phyloP scores from a whole-genome alignment of 345 rosid species.

The Rubroshorea leprosula region DNA sequence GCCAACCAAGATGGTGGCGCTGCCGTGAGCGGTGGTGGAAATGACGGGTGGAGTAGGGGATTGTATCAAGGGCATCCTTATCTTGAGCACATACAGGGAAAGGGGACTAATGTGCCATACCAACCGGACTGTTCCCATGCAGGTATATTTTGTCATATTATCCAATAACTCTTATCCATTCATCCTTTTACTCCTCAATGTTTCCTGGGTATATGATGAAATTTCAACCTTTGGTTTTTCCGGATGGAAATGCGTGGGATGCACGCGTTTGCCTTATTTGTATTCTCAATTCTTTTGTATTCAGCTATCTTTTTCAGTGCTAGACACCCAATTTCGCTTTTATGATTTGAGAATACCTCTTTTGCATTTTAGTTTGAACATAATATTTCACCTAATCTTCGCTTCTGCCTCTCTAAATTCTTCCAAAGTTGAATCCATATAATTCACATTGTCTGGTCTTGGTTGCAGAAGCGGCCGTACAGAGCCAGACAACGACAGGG shows the following conservation, averaged over 20 bases:
- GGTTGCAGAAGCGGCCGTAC: slow-evolving; percentile 30
- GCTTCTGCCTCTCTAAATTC: too few relatives aligned
- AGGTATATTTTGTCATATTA: slow-evolving; percentile 33
- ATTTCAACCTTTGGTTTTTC: neutral
- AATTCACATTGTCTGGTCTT: neutral
- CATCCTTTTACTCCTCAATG: too few relatives aligned
- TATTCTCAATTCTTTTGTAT: neutral
- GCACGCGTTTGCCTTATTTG: too few relatives aligned
- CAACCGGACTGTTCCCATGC: slow-evolving; percentile 60
- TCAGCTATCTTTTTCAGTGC: neutral
- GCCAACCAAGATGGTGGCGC: too few relatives aligned
- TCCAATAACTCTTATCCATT: too few relatives aligned
- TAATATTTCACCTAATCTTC: too few relatives aligned
- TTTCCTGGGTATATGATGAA: too few relatives aligned
- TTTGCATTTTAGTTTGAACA: neutral
- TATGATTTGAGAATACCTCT: too few relatives aligned
- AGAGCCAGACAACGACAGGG: slow-evolving; percentile 33
- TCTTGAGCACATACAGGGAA: slow-evolving; percentile 29
- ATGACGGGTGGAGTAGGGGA: slow-evolving; percentile 24
- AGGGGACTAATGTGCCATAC: slow-evolving; percentile 25
- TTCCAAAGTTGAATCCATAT: too few relatives aligned
- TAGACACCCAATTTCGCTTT: too few relatives aligned
- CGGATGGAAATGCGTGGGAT: too few relatives aligned
- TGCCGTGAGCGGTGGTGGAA: slow-evolving; percentile 9
- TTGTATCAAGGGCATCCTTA: slow-evolving; percentile 27